These are phyloP conservation scores for Parasitella parasitica DNA, from an alignment of 371 early-diverging fungal species.

Conservation along the genomic window DNA sequence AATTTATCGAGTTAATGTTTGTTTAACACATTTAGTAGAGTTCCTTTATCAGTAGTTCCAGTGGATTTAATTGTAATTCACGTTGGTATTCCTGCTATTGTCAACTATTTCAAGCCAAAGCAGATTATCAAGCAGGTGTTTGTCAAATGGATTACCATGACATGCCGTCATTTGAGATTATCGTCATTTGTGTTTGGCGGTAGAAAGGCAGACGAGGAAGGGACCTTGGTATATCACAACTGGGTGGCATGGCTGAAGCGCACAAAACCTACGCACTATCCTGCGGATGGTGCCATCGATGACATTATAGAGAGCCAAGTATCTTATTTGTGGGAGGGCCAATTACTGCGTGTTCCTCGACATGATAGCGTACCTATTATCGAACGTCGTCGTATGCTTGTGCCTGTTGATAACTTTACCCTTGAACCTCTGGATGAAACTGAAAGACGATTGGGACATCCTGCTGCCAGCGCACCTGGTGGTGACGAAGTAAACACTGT, in stretches of 20 bases:
- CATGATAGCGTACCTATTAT: constrained; percentile 23
- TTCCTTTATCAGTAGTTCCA: constrained; percentile 72
- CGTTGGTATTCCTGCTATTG: constrained; percentile 62
- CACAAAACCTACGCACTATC: neutral
- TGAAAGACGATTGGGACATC: constrained; percentile 60
- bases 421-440: constrained; percentile 15
- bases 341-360: constrained; percentile 61
- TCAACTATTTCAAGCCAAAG: constrained; percentile 54
- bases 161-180: constrained; percentile 64
- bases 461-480: constrained; percentile 45
- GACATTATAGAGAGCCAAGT: constrained; percentile 46
- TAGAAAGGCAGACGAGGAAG: constrained; percentile 59
- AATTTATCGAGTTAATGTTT: neutral
- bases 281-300: constrained; percentile 49
- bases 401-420: constrained; percentile 7
- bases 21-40: constrained; percentile 46
- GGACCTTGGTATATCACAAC: constrained; percentile 11
- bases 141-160: constrained; percentile 59
- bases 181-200: constrained; percentile 83
- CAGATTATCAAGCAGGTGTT: constrained; percentile 42
- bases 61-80: constrained; percentile 75
- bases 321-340: constrained; percentile 28
- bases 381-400: constrained; percentile 16
- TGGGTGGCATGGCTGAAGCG: constrained; percentile 15
- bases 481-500: constrained; percentile 41